phyloP scores from a whole-genome alignment of 2,329 filamentous ascomycete species.

The Pseudohalonectria lignicola region DNA sequence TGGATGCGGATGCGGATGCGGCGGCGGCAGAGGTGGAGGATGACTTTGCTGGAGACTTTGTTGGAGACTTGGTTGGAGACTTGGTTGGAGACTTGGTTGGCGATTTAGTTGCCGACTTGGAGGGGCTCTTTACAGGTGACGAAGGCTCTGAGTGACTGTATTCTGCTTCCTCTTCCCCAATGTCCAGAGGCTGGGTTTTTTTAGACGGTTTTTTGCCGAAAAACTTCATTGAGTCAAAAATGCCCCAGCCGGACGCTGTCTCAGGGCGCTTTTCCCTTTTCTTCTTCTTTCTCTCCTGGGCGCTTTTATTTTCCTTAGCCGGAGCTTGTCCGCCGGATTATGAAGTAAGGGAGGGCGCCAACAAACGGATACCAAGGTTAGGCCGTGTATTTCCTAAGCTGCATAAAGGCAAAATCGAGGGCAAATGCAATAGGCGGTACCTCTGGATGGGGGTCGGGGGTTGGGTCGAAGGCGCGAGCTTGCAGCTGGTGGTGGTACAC shows the following conservation, averaged over 20 bases:
- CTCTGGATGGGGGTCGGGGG: too few relatives aligned
- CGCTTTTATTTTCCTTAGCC: conserved; percentile 1
- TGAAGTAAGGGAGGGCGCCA: not conserved
- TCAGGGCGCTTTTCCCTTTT: not conserved
- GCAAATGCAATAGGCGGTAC: not conserved
- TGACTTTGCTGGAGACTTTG: conserved; percentile 7
- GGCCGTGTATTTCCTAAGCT: not conserved
- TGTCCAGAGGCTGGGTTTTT: conserved; percentile 24
- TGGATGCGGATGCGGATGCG: not conserved
- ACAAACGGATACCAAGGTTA: conserved; percentile 1
- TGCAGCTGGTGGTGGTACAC: too few relatives aligned
- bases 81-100: conserved; percentile 7
- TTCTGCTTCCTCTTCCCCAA: conserved; percentile 23
- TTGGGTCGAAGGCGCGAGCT: not conserved
- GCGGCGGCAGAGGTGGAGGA: conserved; percentile 8
- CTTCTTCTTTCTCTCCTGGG: conserved; percentile 1
- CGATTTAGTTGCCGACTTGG: conserved; percentile 17
- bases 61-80: conserved; percentile 12
- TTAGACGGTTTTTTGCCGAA: conserved; percentile 35
- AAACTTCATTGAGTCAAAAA: conserved; percentile 41
- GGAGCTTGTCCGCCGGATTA: not conserved
- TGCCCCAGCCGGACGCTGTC: too few relatives aligned
- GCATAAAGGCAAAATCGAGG: not conserved
- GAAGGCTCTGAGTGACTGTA: conserved; percentile 20
- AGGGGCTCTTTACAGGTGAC: conserved; percentile 10